Evolutionary conservation across 495 filamentous ascomycete species (phyloP).

Genomic region (Rhypophila decipiens): DNA sequence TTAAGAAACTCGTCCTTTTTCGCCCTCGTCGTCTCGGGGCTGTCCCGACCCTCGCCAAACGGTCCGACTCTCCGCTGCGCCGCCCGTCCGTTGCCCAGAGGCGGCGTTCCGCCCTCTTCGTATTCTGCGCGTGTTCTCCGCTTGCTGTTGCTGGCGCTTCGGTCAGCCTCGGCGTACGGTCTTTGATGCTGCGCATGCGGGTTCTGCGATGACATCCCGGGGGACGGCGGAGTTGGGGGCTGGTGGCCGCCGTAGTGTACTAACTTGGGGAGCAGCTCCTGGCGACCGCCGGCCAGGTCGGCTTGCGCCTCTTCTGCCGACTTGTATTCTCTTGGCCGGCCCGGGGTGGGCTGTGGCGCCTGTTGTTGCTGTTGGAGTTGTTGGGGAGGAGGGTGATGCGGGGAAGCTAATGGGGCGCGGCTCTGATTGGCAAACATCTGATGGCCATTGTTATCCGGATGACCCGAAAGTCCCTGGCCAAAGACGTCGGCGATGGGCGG

Average conservation of each 20-base stretch:
- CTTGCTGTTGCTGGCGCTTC: conserved; percentile 47
- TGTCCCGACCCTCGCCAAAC: conserved; percentile 72
- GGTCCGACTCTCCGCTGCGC: conserved; percentile 57
- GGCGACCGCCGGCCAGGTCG: conserved; percentile 81
- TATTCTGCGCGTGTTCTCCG: conserved; percentile 81
- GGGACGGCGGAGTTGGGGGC: conserved; percentile 89
- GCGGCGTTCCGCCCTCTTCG: conserved; percentile 78
- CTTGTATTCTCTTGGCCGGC: conserved; percentile 77
- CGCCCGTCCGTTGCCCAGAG: conserved; percentile 56
- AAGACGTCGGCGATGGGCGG: conserved; percentile 95
- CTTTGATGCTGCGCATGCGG: conserved; percentile 11
- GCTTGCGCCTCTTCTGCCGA: conserved; percentile 93
- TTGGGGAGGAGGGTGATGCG: conserved; percentile 48
- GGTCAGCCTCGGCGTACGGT: conserved; percentile 30
- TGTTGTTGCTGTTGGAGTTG: conserved; percentile 29
- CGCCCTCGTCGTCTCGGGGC: conserved; percentile 71
- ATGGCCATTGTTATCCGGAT: conserved; percentile 64
- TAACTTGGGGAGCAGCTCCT: conserved; percentile 84
- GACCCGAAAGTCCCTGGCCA: conserved; percentile 69
- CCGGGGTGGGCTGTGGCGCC: conserved; percentile 35
- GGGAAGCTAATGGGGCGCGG: conserved; percentile 62
- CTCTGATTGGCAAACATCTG: conserved; percentile 33
- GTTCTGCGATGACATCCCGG: no score
- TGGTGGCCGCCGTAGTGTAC: conserved; percentile 90
- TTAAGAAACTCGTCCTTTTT: conserved; percentile 94